A percentile compares a stretch with the other conserved stretches of the same genome.
phyloP scores from a whole-genome alignment of 2,329 filamentous ascomycete genomes.

The Colletotrichum eleusines region DNA sequence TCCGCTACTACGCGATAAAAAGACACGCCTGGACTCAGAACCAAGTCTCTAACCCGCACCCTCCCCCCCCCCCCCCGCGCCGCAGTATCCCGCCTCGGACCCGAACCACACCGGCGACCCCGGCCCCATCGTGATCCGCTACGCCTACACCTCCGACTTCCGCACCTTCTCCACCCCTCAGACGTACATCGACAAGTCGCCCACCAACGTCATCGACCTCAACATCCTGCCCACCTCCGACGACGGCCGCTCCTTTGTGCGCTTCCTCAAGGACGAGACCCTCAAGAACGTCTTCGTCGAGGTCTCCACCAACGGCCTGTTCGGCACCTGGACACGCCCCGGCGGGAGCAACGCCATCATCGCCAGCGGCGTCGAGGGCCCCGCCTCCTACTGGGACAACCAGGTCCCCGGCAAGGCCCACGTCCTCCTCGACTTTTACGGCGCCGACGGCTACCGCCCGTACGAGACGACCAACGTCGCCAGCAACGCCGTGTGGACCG shows the following conservation, averaged over 20 bases:
- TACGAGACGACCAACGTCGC: conserved; percentile 59
- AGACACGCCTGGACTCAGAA: neutral
- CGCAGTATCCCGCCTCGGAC: conserved; percentile 61
- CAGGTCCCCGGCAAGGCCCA: conserved; percentile 54
- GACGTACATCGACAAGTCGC: conserved; percentile 62
- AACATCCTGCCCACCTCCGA: conserved; percentile 54
- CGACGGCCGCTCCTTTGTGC: conserved; percentile 57
- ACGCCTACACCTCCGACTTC: conserved; percentile 68
- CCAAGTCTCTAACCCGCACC: too few relatives aligned
- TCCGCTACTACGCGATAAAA: neutral
- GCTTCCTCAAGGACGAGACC: conserved; percentile 68
- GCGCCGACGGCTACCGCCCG: conserved; percentile 61
- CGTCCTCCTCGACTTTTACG: conserved; percentile 63
- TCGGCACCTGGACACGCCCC: conserved; percentile 64
- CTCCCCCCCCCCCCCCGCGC: neutral
- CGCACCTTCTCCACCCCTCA: conserved; percentile 62
- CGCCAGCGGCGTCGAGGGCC: conserved; percentile 57
- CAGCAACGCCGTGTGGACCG: conserved; percentile 59
- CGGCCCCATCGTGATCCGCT: conserved; percentile 61
- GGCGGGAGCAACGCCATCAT: conserved; percentile 59
- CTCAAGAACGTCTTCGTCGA: conserved; percentile 65
- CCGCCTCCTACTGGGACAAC: conserved; percentile 60
- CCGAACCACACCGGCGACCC: conserved; percentile 61
- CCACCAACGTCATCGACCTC: conserved; percentile 66
- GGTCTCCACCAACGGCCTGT: conserved; percentile 60